Evolutionary conservation across 257 asterid species (phyloP), one percentile per base, ranked within the genome.

Genomic region (Pogostemon cablin): DNA sequence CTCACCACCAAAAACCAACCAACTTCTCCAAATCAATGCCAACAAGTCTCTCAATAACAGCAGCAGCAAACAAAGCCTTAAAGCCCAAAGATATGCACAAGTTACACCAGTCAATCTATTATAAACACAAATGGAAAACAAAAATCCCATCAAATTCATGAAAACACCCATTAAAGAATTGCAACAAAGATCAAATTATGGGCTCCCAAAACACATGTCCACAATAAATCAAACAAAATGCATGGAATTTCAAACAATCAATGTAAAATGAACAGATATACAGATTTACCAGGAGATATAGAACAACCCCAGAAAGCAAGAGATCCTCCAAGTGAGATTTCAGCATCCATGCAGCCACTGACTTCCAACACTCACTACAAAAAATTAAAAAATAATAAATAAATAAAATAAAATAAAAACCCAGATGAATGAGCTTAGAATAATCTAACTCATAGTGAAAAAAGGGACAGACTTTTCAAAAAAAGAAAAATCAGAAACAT

Each of bases 301-400:
- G 62, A 50, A 53, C 54, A 75, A 74, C 15, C 77, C 79, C 55
- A 68, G 65, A 72, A 67, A 77, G 58, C 35, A 62, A 78, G 38
- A 44, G 49, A 68, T 9, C 8, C 34, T 60, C 52, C 4, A 2
- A 70, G 71, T 73, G 77, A 75, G 82, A 82, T 72, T 75, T 78
- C 57, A 72, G 80, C 15, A 32, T 71, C 81, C 89, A 84, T 81
- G 89, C 89, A 81, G 75, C 72, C 54, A 69, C 43, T 34, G 68
- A n/a, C 50, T 68, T 48, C 68, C 75, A 72, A 57, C 72, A 64
- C 62, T 61, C 72, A 71, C 69, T 55, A 59, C 74, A 78, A 74
- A 67, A 68, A 25, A 63, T 20, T 20, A 20, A 20, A 20, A 20
- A 20, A 20, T 20, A 20, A 20, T 20, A 20, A 20, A 20, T 20